A percentile compares a stretch with the other conserved stretches of the same genome.
phyloP scores from a whole-genome alignment of 768 basidiomycete species.

The Boletus tomentosulus region DNA sequence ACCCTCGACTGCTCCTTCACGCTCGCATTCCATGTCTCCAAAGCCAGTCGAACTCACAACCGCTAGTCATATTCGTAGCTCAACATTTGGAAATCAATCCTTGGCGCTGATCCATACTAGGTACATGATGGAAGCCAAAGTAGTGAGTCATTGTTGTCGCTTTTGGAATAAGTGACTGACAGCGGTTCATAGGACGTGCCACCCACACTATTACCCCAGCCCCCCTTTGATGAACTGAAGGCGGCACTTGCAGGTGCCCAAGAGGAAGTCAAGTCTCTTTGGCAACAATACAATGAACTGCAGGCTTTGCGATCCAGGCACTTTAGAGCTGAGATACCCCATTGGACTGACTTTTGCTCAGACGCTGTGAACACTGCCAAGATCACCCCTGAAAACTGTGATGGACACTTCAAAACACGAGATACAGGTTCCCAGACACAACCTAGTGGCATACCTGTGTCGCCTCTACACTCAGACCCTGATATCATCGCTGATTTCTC shows the following conservation, averaged over 20 bases:
- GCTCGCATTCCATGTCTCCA: slow-evolving; percentile 16
- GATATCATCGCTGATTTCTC: slow-evolving; percentile 20
- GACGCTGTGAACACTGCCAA: neutral
- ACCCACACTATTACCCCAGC: slow-evolving; percentile 1
- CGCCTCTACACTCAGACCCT: slow-evolving; percentile 2
- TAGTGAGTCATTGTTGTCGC: slow-evolving; percentile 1
- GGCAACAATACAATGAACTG: slow-evolving; percentile 24
- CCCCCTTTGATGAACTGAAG: slow-evolving; percentile 23
- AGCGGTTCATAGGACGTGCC: neutral
- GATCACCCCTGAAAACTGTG: neutral
- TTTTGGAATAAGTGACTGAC: slow-evolving; percentile 6
- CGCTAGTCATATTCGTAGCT: slow-evolving; percentile 18
- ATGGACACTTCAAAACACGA: neutral
- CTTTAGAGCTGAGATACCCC: slow-evolving; percentile 1
- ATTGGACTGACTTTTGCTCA: too few relatives aligned
- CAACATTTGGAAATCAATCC: slow-evolving; percentile 21
- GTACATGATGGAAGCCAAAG: slow-evolving; percentile 6
- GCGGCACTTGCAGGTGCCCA: slow-evolving; percentile 19
- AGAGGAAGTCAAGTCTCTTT: slow-evolving; percentile 24
- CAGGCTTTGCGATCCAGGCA: slow-evolving; percentile 13
- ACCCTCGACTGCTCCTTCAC: slow-evolving; percentile 8
- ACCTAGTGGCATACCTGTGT: neutral
- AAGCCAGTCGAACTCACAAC: neutral
- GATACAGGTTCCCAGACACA: neutral
- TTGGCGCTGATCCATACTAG: slow-evolving; percentile 11